A percentile compares a stretch with the other conserved stretches of the same genome.
Evolutionary conservation across 768 basidiomycete species (phyloP).

Genomic region (Collybia nuda): DNA sequence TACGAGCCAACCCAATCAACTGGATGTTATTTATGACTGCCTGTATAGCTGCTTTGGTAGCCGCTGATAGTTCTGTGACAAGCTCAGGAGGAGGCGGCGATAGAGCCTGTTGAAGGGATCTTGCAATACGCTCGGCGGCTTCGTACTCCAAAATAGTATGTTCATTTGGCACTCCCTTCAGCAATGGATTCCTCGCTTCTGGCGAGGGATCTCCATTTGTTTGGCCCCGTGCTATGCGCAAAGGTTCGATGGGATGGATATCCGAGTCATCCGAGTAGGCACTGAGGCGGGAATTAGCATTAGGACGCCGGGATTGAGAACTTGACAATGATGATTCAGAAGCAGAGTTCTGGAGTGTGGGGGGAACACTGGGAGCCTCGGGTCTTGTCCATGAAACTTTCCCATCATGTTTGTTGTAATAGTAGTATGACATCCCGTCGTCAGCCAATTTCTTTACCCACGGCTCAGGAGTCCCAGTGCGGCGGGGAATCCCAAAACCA

Average conservation of each 20-base stretch:
- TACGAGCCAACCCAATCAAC: conserved; percentile 39
- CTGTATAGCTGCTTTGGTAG: conserved; percentile 58
- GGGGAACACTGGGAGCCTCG: conserved; percentile 25
- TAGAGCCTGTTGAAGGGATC: conserved; percentile 60
- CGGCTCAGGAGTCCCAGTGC: conserved; percentile 70
- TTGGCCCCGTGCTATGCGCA: conserved; percentile 21
- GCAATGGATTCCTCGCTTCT: conserved; percentile 9
- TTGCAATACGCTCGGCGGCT: conserved; percentile 66
- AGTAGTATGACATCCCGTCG: conserved; percentile 81
- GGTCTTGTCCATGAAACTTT: conserved; percentile 70
- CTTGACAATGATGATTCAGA: conserved; percentile 17
- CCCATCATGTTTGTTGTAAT: conserved; percentile 70
- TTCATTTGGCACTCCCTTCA: conserved; percentile 14
- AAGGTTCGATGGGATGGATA: conserved; percentile 49
- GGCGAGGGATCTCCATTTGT: conserved; percentile 24
- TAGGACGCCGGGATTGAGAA: conserved; percentile 27
- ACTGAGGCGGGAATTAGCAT: conserved; percentile 49
- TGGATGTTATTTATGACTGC: conserved; percentile 64
- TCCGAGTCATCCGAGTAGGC: conserved; percentile 83
- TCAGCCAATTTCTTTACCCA: conserved; percentile 82
- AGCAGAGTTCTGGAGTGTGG: conserved; percentile 9
- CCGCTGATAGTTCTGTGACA: conserved; percentile 60
- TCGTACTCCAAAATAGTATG: conserved; percentile 48
- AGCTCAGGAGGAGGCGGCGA: conserved; percentile 56
- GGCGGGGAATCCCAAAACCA: conserved; percentile 61